Conservation (phyloP, 2,329 filamentous ascomycete genomes). For the Mollisia scopiformis region DNA sequence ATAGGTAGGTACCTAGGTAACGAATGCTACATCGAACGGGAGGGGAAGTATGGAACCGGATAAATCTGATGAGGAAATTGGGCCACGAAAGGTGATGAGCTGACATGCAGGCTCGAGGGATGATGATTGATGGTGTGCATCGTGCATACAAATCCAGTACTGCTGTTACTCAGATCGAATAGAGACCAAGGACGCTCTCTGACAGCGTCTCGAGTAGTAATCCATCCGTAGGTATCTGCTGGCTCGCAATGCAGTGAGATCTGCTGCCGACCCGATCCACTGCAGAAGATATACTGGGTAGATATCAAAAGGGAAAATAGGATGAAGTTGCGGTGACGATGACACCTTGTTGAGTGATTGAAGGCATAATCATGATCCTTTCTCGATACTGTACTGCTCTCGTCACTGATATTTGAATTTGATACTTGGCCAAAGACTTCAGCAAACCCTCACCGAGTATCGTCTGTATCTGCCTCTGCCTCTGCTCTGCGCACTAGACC, state of each 20-base stretch:
- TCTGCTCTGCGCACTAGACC: neutral
- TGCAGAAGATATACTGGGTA: neutral
- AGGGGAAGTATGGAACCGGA: neutral
- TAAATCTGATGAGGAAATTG: neutral
- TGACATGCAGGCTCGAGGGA: neutral
- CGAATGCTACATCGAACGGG: neutral
- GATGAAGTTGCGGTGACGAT: neutral
- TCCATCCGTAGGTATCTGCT: neutral
- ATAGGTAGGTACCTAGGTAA: too few species aligned
- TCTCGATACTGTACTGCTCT: neutral
- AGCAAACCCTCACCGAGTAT: neutral
- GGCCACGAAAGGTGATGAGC: neutral
- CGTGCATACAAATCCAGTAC: neutral
- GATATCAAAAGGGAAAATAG: too few species aligned
- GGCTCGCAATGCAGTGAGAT: neutral
- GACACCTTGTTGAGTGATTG: neutral
- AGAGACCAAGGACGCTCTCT: neutral
- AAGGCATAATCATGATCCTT: too few species aligned
- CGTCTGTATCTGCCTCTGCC: neutral
- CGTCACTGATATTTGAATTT: neutral
- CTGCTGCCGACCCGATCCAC: neutral
- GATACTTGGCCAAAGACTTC: too few species aligned
- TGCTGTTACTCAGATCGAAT: neutral
- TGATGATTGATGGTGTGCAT: neutral
- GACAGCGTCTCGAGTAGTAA: neutral